Evolutionary conservation across 2,329 filamentous ascomycete genomes (phyloP), one percentile per base, ranked within the genome.

Genomic region (Aspergillus vadensis): DNA sequence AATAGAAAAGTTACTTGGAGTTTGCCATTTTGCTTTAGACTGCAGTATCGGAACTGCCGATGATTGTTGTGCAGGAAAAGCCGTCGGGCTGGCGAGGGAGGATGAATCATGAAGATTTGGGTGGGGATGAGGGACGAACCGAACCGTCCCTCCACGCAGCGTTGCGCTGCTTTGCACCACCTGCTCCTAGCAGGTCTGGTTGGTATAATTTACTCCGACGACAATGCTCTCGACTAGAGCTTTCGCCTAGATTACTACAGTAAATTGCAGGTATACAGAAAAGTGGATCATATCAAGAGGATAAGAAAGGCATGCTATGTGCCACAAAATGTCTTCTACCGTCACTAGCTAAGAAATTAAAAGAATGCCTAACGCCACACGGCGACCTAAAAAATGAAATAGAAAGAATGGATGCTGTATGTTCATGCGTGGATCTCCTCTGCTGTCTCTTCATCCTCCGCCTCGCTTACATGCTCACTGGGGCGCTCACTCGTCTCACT

Each of bases 401-500:
- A 50, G 21, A 60, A 19, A 15, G 27, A 21, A 38, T 38, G 43
- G 9, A 54, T 23, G 47, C 12, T 50, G 23, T 19, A 41, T n/a
- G 59, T 44, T 60, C 53, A 55, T 30, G 65, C 61, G 19, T 59
- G 55, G 17, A 57, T 61, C 56, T 76, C 73, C 59, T 78, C 77
- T 25, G 72, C 69, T 30, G 72, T 70, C 41, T 77, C 77, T 48
- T 80, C 78, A 59, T 80, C 78, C 14, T 76, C 77, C 52, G 72
- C 71, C 59, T 80, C 78, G 66, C 78, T 80, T 15, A 76, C 71
- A 57, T 70, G 73, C 61, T 80, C 78, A 63, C 78, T 80, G 9
- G 77, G 74, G 49, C 72, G 71, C 60, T 80, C 78, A 61, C 77
- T 78, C 44, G 72, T 76, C 69, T 81, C 79, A 61, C 77, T 78